Evolutionary conservation across 768 basidiomycete genomes (phyloP).

Genomic region (Pulveroboletus sp.): DNA sequence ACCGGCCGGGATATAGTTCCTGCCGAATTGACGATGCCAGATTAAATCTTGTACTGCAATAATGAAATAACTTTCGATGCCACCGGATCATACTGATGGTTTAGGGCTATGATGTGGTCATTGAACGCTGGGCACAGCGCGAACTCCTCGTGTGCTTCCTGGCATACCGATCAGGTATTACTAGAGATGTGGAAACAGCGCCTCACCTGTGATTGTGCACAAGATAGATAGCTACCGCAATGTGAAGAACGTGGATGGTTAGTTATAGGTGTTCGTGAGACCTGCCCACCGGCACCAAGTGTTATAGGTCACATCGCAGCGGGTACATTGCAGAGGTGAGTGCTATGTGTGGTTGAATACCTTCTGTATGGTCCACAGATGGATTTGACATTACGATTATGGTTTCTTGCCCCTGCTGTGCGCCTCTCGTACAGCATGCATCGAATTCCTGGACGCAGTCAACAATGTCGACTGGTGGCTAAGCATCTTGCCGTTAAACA

Average conservation of each 20-base stretch:
- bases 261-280: neutral
- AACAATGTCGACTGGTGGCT: no score
- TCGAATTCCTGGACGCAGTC: no score
- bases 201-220: neutral
- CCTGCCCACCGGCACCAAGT: neutral
- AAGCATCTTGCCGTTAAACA: no score
- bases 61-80: neutral
- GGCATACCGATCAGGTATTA: neutral
- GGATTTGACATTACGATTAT: no score
- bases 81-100: neutral
- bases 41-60: neutral
- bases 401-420: no score
- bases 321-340: no score
- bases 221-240: neutral
- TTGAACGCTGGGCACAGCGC: neutral
- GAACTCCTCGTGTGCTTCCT: constrained; percentile 8
- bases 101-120: neutral
- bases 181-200: neutral
- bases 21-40: neutral
- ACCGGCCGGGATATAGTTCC: neutral
- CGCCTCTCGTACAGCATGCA: no score
- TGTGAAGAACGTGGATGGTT: neutral
- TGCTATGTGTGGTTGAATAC: no score
- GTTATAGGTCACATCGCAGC: no score
- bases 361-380: no score